Evolutionary conservation across 352 stramenopile genomes (phyloP).

Genomic region (Phytophthora hybrid): DNA sequence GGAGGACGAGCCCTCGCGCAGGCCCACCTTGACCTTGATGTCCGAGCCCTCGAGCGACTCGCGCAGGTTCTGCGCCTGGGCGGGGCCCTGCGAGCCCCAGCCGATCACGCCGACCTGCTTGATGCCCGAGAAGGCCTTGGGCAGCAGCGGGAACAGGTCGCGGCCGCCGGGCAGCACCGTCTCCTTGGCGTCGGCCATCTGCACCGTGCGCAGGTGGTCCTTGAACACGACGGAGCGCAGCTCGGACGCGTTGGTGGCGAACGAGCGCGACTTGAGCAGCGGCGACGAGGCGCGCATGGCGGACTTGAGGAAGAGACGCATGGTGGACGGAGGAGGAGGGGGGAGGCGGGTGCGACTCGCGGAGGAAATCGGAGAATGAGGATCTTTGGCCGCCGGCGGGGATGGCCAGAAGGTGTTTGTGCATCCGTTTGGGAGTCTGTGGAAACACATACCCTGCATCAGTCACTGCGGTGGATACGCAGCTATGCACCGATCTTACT

Average conservation of each 20-base stretch:
- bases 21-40: slow-evolving; percentile 90
- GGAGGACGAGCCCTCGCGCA: slow-evolving; percentile 81
- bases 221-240: slow-evolving; percentile 76
- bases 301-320: slow-evolving; percentile 77
- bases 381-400: background rate
- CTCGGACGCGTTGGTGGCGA: slow-evolving; percentile 73
- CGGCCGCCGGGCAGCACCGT: slow-evolving; percentile 84
- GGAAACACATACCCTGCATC: background rate
- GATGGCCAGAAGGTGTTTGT: background rate
- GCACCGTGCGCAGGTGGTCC: slow-evolving; percentile 77
- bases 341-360: slow-evolving; percentile 12
- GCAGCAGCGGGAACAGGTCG: slow-evolving; percentile 95
- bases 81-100: slow-evolving; percentile 97
- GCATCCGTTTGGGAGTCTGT: background rate
- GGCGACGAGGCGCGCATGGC: slow-evolving; percentile 52
- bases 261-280: slow-evolving; percentile 57
- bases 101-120: slow-evolving; percentile 98
- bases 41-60: slow-evolving; percentile 93
- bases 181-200: slow-evolving; percentile 80
- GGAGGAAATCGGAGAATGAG: slow-evolving; percentile 47
- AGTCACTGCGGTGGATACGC: background rate
- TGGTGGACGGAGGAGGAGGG: slow-evolving; percentile 18
- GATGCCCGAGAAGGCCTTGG: slow-evolving; percentile 96
- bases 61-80: slow-evolving; percentile 97
- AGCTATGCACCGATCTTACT: background rate